Base-by-base conservation (phyloP, 225 moss, liverwort and hornwort genomes). In the Sphagnum tenellum region DNA sequence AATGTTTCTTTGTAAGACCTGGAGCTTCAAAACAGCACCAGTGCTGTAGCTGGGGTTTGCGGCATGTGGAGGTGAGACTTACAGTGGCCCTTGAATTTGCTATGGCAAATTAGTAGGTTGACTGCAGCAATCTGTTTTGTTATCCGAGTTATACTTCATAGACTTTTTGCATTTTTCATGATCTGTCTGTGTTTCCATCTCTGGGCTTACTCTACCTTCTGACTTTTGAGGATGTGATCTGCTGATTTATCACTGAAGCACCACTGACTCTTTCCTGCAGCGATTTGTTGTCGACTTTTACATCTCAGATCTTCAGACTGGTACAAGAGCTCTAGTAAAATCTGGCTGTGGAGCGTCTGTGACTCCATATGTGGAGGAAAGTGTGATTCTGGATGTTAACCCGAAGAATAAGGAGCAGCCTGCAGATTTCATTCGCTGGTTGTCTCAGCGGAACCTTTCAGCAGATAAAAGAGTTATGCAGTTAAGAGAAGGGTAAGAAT, bases 231-330 rank as follows among this genome's bases (percentile, higher is more conserved):
- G 29, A 29, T 29, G 29, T 29, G 29, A 29, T 29, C 29, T 29
- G 29, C 29, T 29, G 29, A 29, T 29, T 29, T 1, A 29, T 29
- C 29, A 29, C 29, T 29, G 29, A 29, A 29, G 29, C 29, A 29
- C 29, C 0, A 29, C 29, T 29, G 52, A 5, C 1, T 70, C 61
- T 56, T 49, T 47, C 5, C 47, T 70, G 57, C 81, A 89, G 91
- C 85, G 80, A 55, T 81, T 86, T 56, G 83, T 93, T 44, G 89
- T 86, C 66, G 92, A 93, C 69, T 93, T 93, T 71, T 93, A 93
- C 75, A 93, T 93, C 61, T 93, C 89, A 50, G 92, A 93, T 73
- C 79, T 86, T 64, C 86, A 89, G 73, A 82, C 89, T n/a, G 92
- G 92, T 49, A 70, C 89, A 3, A 64, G 90, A 71, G 94, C 94